Evolutionary conservation across 192 early-diverging fungal genomes (phyloP), one percentile per base, ranked within the genome.

Genomic region (Backusella macrospora): DNA sequence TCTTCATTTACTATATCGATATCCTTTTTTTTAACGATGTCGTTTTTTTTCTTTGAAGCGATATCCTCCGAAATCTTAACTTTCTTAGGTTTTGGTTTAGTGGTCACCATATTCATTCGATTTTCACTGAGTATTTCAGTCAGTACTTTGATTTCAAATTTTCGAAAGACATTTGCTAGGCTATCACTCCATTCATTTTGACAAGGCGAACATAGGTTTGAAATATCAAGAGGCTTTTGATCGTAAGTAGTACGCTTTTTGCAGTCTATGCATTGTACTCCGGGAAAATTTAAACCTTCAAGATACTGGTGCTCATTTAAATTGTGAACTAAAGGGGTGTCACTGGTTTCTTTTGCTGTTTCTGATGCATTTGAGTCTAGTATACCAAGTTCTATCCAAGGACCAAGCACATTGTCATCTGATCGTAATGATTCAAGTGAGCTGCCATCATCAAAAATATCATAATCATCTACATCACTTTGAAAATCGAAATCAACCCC

Each of bases 341-440:
- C 8, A 12, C n/a, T n/a, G 29, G 48, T 55, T 5, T 42, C 63
- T 39, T 14, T 42, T 62, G 29, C 0, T 34, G 9, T 59, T 7
- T 59, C 52, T 59, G 9, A 21, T 23, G 4, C 18, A 26, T 13
- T 21, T 26, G 18, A 59, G 12, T 39, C 44, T 12, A 72, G 16
- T 43, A 72, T 16, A 18, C 65, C 62, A 40, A 52, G 40, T 42
- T 73, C 65, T 42, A 73, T 67, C 76, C 76, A 78, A 23, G 76
- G 76, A 14, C 76, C 76, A 5, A 78, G 47, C 6, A 78, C 76
- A 42, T 78, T 72, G 18, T 79, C 73, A 14, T 79, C 78, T 29
- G 73, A 75, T 44, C 72, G 73, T 14, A 79, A 12, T n/a, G 73
- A 67, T 40, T 21, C 65, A 66, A 65, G 29, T 6, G 45, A 67